These are phyloP conservation scores for Pseudocercospora ulei DNA, from an alignment of 2,329 filamentous ascomycete genomes.

Conservation along the genomic window DNA sequence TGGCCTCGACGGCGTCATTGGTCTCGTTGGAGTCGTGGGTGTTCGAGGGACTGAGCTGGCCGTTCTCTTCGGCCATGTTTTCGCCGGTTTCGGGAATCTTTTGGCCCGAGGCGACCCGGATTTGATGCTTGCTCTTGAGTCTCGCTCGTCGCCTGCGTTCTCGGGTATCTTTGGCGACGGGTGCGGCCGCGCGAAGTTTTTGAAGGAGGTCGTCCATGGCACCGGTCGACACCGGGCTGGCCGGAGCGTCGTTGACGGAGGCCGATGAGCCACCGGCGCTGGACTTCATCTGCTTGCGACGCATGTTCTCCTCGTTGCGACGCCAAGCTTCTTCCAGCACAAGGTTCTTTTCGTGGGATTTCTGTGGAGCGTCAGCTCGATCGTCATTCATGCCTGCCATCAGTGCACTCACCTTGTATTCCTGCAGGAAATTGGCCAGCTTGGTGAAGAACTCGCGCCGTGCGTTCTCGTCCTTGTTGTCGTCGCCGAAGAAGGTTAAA, in stretches of 20 bases:
- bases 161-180: conserved; percentile 77
- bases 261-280: conserved; percentile 34
- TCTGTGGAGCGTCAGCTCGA: conserved; percentile 40
- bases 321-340: conserved; percentile 68
- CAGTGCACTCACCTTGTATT: conserved; percentile 63
- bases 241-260: conserved; percentile 37
- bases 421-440: conserved; percentile 75
- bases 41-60: conserved; percentile 27
- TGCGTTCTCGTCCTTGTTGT: conserved; percentile 82
- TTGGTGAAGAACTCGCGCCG: conserved; percentile 91
- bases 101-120: conserved; percentile 79
- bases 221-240: conserved; percentile 58
- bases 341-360: conserved; percentile 86
- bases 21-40: conserved; percentile 23
- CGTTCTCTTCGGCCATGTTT: conserved; percentile 28
- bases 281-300: conserved; percentile 66
- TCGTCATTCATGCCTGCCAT: conserved; percentile 3
- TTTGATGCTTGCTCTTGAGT: conserved; percentile 82
- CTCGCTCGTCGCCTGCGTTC: conserved; percentile 78
- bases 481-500: conserved; percentile 93
- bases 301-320: conserved; percentile 84
- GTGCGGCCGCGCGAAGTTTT: conserved; percentile 86
- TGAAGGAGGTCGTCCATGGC: conserved; percentile 94
- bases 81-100: conserved; percentile 60
- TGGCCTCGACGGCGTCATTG: conserved; percentile 29